These are phyloP conservation scores for Rosa hybrid DNA, from an alignment of 331 rosid genomes.

Conservation along the genomic window DNA sequence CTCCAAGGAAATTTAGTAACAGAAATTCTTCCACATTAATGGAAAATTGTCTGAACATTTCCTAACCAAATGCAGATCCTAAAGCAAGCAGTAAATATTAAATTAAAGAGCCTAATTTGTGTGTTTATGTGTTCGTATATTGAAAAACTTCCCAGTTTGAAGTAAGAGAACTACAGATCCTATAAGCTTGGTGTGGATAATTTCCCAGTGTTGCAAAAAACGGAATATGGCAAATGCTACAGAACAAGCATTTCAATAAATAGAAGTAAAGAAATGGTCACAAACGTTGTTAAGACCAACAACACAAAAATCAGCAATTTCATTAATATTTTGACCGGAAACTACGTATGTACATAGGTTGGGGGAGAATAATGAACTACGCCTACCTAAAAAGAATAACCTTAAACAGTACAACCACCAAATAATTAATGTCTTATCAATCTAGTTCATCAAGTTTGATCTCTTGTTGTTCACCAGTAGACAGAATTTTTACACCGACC, in stretches of 20 bases:
- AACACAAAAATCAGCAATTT: not conserved
- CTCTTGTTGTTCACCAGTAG: constrained; percentile 83
- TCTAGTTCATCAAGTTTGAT: constrained; percentile 77
- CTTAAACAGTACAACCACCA: not conserved
- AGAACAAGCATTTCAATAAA: constrained; percentile 3
- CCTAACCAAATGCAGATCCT: not conserved
- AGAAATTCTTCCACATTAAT: not conserved
- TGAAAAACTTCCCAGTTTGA: not conserved
- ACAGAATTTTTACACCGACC: constrained; percentile 81
- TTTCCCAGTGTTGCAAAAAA: not conserved
- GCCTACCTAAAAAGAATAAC: not conserved
- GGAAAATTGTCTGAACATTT: not conserved
- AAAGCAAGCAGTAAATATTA: not conserved
- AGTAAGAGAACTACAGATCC: not conserved
- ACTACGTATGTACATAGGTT: not conserved
- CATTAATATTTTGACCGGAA: constrained; percentile 15
- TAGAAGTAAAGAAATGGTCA: not conserved
- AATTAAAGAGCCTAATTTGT: not conserved
- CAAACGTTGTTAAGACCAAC: not conserved
- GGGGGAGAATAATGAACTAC: not conserved
- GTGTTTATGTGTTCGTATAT: not conserved
- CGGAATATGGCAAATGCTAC: not conserved
- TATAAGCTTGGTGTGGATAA: not conserved
- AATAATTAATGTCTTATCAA: constrained; percentile 33
- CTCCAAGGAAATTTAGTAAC: constrained; percentile 6